phyloP scores from a whole-genome alignment of 495 filamentous ascomycete genomes.

The Immersiella caudata region DNA sequence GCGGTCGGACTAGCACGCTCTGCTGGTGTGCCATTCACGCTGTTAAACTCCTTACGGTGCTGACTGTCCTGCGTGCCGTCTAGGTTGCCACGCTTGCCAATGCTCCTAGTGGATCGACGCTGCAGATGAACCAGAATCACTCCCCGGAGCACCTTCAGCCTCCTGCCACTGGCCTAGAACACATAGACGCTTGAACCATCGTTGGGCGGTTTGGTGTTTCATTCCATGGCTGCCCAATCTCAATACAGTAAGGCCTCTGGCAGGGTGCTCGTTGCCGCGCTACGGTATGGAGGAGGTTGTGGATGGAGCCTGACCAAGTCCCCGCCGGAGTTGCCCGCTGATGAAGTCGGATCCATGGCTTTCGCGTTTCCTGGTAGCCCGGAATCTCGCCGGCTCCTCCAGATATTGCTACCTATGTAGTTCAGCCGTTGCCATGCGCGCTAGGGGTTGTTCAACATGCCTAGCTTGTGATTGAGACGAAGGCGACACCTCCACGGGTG shows the following conservation, averaged over 20 bases:
- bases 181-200: neutral
- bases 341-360: no score
- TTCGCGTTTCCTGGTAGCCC: no score
- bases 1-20: neutral
- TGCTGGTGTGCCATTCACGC: neutral
- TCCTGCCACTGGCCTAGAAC: neutral
- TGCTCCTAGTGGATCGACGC: slow-evolving; percentile 9
- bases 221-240: neutral
- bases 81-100: neutral
- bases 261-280: no score
- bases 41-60: neutral
- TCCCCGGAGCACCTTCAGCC: neutral
- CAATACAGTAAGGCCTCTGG: neutral
- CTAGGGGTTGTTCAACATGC: neutral
- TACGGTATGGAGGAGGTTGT: no score
- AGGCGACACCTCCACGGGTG: neutral
- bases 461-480: neutral
- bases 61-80: neutral
- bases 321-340: no score
- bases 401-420: no score
- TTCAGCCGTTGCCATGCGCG: neutral
- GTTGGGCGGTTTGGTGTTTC: neutral
- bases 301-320: no score
- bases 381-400: no score
- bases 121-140: slow-evolving; percentile 4